A percentile compares a stretch with the other conserved stretches of the same genome.
Evolutionary conservation across 805 yeast genomes (phyloP).

Genomic region (Hanseniaspora pseudoguilliermondii): DNA sequence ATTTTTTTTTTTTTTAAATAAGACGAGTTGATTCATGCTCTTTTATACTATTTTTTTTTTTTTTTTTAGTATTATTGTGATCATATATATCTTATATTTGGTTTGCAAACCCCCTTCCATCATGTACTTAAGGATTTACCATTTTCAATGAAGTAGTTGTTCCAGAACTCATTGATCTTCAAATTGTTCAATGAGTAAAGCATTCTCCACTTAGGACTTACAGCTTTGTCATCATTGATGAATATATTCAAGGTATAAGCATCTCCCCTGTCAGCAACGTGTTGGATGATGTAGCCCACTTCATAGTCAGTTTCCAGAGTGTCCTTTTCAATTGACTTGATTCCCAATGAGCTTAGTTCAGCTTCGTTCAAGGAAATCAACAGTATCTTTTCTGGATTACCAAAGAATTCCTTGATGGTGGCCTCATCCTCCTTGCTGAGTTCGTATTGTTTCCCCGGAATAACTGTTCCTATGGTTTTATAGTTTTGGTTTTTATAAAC

Average conservation of each 20-base stretch:
- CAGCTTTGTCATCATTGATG: slow-evolving; percentile 12
- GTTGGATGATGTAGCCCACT: slow-evolving; percentile 19
- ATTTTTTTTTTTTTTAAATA: not conserved
- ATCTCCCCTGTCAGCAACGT: slow-evolving; percentile 15
- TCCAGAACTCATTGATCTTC: slow-evolving; percentile 8
- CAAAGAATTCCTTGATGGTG: slow-evolving; percentile 32
- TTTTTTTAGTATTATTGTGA: not conserved
- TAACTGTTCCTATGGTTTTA: slow-evolving; percentile 11
- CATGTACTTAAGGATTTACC: not conserved
- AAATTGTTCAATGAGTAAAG: slow-evolving; percentile 10
- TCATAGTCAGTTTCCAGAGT: slow-evolving; percentile 9
- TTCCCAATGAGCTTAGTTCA: slow-evolving; percentile 18
- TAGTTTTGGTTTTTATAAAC: slow-evolving; percentile 11
- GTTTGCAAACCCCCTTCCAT: no score
- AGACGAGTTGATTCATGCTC: no score
- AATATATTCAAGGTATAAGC: not conserved
- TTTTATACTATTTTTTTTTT: not conserved
- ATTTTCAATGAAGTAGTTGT: not conserved
- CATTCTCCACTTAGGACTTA: slow-evolving; percentile 13
- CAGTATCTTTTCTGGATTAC: slow-evolving; percentile 33
- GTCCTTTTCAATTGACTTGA: slow-evolving; percentile 12
- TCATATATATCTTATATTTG: not conserved
- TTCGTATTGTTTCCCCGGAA: slow-evolving; percentile 21
- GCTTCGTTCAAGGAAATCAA: slow-evolving; percentile 31
- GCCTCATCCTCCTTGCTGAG: slow-evolving; percentile 21